A percentile compares a stretch with the other conserved stretches of the same genome.
Conservation (phyloP, 805 yeast genomes). For the Candida chilensis region DNA sequence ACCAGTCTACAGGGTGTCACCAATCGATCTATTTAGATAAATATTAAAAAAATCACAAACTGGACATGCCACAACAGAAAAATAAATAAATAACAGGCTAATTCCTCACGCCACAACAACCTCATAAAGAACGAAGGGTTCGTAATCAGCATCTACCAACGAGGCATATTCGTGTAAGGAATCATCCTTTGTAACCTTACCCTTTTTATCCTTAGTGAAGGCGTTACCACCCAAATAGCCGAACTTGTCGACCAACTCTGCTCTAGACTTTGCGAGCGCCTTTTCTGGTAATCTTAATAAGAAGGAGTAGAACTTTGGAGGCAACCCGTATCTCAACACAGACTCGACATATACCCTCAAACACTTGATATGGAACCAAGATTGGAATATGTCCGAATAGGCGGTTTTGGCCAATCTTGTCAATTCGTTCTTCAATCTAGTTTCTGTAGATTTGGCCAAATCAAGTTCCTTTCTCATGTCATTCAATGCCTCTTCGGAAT, state of each 20-base stretch:
- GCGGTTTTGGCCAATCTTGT: slow-evolving; percentile 81
- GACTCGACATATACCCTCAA: slow-evolving; percentile 86
- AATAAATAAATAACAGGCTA: too few species aligned
- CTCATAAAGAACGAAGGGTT: slow-evolving; percentile 86
- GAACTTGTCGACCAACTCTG: slow-evolving; percentile 62
- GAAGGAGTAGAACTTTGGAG: slow-evolving; percentile 72
- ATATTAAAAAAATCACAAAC: too few species aligned
- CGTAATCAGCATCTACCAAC: slow-evolving; percentile 89
- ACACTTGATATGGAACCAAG: slow-evolving; percentile 87
- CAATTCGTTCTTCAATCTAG: slow-evolving; percentile 64
- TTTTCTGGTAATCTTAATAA: slow-evolving; percentile 36
- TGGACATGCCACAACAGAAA: too few species aligned
- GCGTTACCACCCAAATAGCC: slow-evolving; percentile 93
- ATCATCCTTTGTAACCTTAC: slow-evolving; percentile 52
- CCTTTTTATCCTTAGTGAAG: slow-evolving; percentile 57
- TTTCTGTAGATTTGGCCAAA: slow-evolving; percentile 66
- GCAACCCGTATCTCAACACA: slow-evolving; percentile 92
- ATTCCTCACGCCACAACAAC: too few species aligned
- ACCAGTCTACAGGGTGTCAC: too few species aligned
- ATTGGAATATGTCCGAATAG: slow-evolving; percentile 74
- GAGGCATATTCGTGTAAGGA: slow-evolving; percentile 78
- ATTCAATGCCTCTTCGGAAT: slow-evolving; percentile 68
- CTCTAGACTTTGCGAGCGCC: slow-evolving; percentile 47
- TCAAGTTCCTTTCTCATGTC: slow-evolving; percentile 73
- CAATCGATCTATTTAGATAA: too few species aligned